phyloP scores from a whole-genome alignment of 1,139 yeast species.

The Lodderomyces orthopsilosis region DNA sequence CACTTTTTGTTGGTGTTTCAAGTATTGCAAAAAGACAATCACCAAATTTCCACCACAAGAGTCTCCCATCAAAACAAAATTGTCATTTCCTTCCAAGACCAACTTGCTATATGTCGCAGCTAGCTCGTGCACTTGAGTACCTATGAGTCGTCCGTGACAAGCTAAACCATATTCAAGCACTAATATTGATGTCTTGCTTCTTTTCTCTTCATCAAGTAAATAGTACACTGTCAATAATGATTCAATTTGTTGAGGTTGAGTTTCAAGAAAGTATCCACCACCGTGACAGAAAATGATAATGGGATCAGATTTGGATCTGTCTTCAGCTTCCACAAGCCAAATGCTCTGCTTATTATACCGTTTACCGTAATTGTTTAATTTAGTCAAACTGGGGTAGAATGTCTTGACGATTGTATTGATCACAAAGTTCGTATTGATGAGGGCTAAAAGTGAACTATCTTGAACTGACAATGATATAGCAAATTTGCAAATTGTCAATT shows the following conservation, averaged over 20 bases:
- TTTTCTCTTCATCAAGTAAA: constrained; percentile 26
- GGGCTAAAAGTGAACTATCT: constrained; percentile 9
- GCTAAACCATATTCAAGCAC: constrained; percentile 41
- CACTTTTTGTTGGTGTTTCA: constrained; percentile 16
- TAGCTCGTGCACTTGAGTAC: constrained; percentile 36
- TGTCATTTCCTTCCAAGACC: constrained; percentile 23
- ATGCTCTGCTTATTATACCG: constrained; percentile 30
- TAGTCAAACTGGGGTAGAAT: constrained; percentile 10
- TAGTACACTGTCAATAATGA: constrained; percentile 30
- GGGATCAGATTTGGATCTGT: constrained; percentile 29
- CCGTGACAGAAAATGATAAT: constrained; percentile 41
- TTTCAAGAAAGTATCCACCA: constrained; percentile 42
- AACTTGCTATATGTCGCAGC: constrained; percentile 30
- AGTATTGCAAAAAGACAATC: constrained; percentile 27
- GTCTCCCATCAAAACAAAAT: constrained; percentile 38
- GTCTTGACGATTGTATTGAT: constrained; percentile 9
- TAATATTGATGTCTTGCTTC: constrained; percentile 28
- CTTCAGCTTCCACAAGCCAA: constrained; percentile 36
- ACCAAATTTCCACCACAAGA: constrained; percentile 44
- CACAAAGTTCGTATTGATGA: constrained; percentile 7
- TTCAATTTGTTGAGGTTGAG: constrained; percentile 33
- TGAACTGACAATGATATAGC: constrained; percentile 13
- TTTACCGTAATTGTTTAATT: constrained; percentile 33
- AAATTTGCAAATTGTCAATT: constrained; percentile 10
- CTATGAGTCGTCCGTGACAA: constrained; percentile 29